Evolutionary conservation across 2,329 filamentous ascomycete genomes (phyloP).

Genomic region (Helicocarpus griseus): DNA sequence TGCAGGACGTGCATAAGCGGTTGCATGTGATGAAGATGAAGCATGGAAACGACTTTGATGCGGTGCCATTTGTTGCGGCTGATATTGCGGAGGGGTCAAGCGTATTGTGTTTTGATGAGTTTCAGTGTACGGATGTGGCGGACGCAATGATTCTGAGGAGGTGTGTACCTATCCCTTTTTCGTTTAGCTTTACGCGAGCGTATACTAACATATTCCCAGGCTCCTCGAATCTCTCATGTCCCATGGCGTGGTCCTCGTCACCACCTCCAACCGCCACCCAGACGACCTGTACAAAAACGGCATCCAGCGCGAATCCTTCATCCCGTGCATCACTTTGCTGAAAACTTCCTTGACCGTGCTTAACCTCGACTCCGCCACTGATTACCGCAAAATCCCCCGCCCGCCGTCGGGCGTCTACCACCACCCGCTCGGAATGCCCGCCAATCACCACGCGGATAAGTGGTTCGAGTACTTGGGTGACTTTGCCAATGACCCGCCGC

Average conservation of each 20-base stretch:
- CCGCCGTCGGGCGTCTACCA: conserved; percentile 93
- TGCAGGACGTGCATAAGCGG: conserved; percentile 92
- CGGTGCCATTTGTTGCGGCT: conserved; percentile 85
- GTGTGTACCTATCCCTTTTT: conserved; percentile 26
- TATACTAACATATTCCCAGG: conserved; percentile 25
- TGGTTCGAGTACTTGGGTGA: conserved; percentile 96
- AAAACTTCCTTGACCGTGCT: conserved; percentile 77
- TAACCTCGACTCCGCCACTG: conserved; percentile 88
- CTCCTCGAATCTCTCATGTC: conserved; percentile 87
- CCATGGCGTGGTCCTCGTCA: conserved; percentile 91
- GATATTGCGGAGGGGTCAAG: conserved; percentile 77
- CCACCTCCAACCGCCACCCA: conserved; percentile 93
- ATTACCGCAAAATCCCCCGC: conserved; percentile 93
- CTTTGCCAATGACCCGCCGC: conserved; percentile 62
- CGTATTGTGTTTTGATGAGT: conserved; percentile 96
- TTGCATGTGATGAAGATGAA: conserved; percentile 83
- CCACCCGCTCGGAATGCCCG: conserved; percentile 69
- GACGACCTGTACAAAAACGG: conserved; percentile 97
- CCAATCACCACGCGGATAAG: conserved; percentile 72
- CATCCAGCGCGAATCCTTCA: conserved; percentile 88
- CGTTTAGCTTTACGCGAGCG: neutral
- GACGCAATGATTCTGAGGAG: conserved; percentile 95
- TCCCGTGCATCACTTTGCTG: conserved; percentile 88
- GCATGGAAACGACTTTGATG: conserved; percentile 82
- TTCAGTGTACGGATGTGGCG: conserved; percentile 95